Conservation (phyloP, 1,139 yeast species). For the Candida sanyaensis region DNA sequence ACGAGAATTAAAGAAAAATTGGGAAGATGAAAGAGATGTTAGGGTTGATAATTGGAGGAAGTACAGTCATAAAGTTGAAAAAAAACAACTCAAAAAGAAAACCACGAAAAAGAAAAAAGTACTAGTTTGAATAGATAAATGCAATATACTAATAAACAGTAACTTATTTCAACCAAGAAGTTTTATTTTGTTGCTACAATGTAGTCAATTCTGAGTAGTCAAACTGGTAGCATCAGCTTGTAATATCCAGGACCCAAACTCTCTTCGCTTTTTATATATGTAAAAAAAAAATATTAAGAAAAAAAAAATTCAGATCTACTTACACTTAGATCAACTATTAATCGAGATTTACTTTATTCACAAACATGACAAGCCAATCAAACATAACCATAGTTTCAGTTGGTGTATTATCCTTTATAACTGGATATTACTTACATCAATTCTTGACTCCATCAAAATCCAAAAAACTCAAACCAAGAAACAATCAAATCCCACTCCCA, state of each 20-base stretch:
- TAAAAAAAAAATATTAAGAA: neutral
- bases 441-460: constrained; percentile 4
- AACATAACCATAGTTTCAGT: constrained; percentile 19
- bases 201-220: too few relatives aligned
- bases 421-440: constrained; percentile 27
- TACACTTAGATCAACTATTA: neutral
- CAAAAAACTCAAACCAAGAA: constrained; percentile 3
- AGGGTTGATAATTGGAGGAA: constrained; percentile 65
- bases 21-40: constrained; percentile 65
- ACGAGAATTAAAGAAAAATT: constrained; percentile 45
- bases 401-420: constrained; percentile 24
- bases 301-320: too few relatives aligned
- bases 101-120: constrained; percentile 28
- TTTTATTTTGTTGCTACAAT: neutral
- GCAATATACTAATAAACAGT: neutral
- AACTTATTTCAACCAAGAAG: neutral
- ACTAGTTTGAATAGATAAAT: constrained; percentile 27
- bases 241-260: too few relatives aligned
- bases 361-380: constrained; percentile 9
- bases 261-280: too few relatives aligned
- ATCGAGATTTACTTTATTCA: neutral
- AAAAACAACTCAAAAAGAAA: constrained; percentile 44
- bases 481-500: neutral
- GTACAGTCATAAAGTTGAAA: constrained; percentile 46
- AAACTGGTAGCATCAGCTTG: too few relatives aligned